Evolutionary conservation across 495 filamentous ascomycete species (phyloP).

Genomic region (Xylaria nigripes): DNA sequence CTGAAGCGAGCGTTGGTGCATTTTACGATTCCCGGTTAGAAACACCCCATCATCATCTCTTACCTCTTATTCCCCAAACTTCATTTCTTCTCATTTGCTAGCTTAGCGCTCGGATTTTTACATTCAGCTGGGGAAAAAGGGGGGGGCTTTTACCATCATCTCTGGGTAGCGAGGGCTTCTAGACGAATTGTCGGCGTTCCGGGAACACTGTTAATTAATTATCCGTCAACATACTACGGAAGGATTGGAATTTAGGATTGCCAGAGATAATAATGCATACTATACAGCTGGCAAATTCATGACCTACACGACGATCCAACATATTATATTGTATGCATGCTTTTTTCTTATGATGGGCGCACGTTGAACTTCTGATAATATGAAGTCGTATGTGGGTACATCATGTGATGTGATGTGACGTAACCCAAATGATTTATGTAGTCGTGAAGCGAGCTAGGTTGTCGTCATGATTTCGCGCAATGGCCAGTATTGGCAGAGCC

Average conservation of each 20-base stretch:
- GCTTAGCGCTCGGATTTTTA: background rate
- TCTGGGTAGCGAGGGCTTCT: background rate
- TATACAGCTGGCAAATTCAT: background rate
- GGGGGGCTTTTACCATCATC: background rate
- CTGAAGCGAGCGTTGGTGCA: constrained; percentile 15
- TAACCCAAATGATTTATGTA: too few species aligned
- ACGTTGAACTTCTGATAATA: too few species aligned
- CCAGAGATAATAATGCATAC: background rate
- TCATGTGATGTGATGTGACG: too few species aligned
- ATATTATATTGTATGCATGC: too few species aligned
- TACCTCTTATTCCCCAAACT: background rate
- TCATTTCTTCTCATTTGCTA: background rate
- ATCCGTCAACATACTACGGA: background rate
- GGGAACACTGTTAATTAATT: background rate
- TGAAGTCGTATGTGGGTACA: too few species aligned
- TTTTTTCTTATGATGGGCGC: too few species aligned
- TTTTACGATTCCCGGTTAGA: constrained; percentile 7
- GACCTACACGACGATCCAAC: too few species aligned
- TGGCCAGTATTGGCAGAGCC: too few species aligned
- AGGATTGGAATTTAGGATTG: background rate
- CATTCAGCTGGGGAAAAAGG: background rate
- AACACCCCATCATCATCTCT: background rate
- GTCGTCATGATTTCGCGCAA: too few species aligned
- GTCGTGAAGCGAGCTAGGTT: too few species aligned
- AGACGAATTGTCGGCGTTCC: constrained; percentile 4